Base-by-base conservation (phyloP, 2,329 filamentous ascomycete species). In the Septoria petroselini region DNA sequence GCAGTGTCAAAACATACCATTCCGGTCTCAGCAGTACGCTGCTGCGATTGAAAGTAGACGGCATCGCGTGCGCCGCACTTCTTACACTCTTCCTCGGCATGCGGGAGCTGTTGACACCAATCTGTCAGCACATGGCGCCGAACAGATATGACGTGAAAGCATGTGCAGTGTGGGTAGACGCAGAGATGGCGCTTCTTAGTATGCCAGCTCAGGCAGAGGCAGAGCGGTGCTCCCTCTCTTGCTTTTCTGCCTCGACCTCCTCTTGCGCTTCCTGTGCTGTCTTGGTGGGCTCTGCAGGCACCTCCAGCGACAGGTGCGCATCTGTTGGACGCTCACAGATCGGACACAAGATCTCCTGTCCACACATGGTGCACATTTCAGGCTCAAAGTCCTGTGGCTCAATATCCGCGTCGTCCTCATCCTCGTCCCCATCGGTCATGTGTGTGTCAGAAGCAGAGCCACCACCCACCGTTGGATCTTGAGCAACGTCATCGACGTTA, bases 31-130 rank as follows among this genome's bases (percentile, higher is more conserved):
- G 89, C 88, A 61, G 86, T 95, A 72, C 93, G 86, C 76, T 97
- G 91, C 70, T 98, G 93, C 55, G 91, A 96, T 75, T 98, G 93
- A 77, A 98, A 98, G 75, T 95, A 98, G 53, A 98, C 94, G 38
- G 91, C 90, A 73, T 97, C 91, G 62, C 83, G 82, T 70, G 93
- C 86, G 59, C 81, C 79, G 77, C 94, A 98, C 61, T 77, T 80
- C 44, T 90, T 89, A 74, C 93, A 98, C 53, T 80, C 79, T 73
- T 87, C 89, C 69, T 89, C 88, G 63, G 54, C 54, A 35, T 59
- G 57, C 41, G 57, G 57, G 57, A 59, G 57, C 57, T 59, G 48
- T 40, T 35, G 50, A 43, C 31, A 57, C 49, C 58, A 53, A 60
- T 52, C 56, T 57, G 64, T 68, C 65, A 68, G 65, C 64, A 63